These are phyloP conservation scores for Murraya paniculata DNA, from an alignment of 345 rosid genomes.

Conservation along the genomic window DNA sequence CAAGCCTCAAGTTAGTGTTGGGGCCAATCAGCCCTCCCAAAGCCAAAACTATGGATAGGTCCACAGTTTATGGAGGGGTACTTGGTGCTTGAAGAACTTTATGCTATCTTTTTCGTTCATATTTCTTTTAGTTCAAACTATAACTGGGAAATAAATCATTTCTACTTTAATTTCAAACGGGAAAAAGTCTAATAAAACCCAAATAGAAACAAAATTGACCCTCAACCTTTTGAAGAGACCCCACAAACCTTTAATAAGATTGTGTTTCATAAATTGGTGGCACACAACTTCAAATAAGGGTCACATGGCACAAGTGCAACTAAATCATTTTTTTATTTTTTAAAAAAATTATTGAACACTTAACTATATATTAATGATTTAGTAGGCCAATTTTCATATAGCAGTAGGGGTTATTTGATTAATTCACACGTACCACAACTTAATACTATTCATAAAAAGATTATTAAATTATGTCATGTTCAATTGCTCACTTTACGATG, in stretches of 20 bases:
- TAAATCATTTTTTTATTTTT: no score
- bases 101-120: neutral
- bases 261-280: neutral
- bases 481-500: fast-evolving
- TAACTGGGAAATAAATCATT: constrained; percentile 6
- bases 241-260: neutral
- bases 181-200: neutral
- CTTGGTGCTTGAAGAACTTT: neutral
- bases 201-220: constrained; percentile 4
- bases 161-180: neutral
- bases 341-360: no score
- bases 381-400: no score
- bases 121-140: constrained; percentile 7
- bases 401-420: no score
- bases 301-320: no score
- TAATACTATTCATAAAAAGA: no score
- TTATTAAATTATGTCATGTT: no score
- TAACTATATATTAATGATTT: no score
- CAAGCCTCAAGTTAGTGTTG: neutral
- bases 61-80: neutral
- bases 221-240: neutral
- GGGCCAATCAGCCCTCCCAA: neutral
- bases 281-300: neutral
- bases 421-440: no score
- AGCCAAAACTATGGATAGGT: neutral